Conservation (phyloP, 1,284 basidiomycete species). For the Xerocomus nothofagi region DNA sequence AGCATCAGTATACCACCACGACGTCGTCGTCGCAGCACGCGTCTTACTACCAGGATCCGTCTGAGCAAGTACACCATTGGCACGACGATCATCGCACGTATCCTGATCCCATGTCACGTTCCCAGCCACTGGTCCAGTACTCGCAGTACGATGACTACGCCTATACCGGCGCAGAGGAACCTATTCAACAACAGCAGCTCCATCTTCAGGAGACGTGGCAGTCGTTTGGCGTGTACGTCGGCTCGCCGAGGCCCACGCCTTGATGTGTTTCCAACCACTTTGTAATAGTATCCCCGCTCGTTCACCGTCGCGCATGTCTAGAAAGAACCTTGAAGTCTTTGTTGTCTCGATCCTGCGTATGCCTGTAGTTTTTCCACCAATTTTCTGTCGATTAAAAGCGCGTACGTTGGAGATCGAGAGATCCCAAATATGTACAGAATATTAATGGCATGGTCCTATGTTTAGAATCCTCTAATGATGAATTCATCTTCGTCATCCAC, state of each 20-base stretch:
- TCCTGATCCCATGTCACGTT: not conserved
- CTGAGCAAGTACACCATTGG: conserved; percentile 16
- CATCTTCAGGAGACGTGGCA: conserved; percentile 60
- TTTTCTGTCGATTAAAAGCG: not conserved
- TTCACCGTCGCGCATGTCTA: not conserved
- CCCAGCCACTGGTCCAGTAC: not conserved
- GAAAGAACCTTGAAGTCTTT: not conserved
- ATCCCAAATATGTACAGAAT: not conserved
- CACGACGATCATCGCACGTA: conserved; percentile 1
- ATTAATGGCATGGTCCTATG: conserved; percentile 4
- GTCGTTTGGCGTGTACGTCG: conserved; percentile 53
- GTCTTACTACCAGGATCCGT: conserved; percentile 9
- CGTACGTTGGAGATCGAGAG: not conserved
- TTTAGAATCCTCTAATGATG: not conserved
- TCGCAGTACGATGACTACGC: conserved; percentile 8
- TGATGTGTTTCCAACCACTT: not conserved
- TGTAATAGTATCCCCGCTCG: not conserved
- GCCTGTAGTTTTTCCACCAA: not conserved
- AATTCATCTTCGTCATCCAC: not conserved
- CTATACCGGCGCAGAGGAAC: conserved; percentile 5
- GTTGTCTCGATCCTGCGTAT: not conserved
- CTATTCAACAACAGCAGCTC: conserved; percentile 33
- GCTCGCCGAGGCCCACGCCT: conserved; percentile 21
- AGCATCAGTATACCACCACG: conserved; percentile 23
- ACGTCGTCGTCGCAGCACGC: not conserved